Evolutionary conservation across 2,329 filamentous ascomycete species (phyloP).

Genomic region (Chlorencoelia australis): DNA sequence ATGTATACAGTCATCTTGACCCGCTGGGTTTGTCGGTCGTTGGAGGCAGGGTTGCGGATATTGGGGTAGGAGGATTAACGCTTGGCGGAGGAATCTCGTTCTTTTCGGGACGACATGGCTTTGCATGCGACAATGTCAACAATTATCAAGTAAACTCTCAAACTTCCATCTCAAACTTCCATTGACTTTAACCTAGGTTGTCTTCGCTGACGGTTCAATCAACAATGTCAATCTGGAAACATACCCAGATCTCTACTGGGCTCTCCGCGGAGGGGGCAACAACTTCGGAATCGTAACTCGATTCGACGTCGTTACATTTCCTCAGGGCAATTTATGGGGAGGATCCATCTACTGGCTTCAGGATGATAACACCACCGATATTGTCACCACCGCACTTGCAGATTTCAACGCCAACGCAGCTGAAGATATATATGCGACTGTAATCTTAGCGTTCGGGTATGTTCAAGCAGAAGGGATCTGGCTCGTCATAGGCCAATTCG

Average conservation of each 20-base stretch:
- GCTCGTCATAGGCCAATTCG: neutral
- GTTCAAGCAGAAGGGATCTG: neutral
- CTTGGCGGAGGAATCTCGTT: slow-evolving; percentile 18
- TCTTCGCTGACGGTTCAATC: slow-evolving; percentile 40
- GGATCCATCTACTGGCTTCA: slow-evolving; percentile 4
- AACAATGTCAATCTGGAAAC: slow-evolving; percentile 29
- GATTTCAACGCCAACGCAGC: slow-evolving; percentile 1
- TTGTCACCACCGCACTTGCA: neutral
- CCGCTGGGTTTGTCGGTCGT: slow-evolving; percentile 25
- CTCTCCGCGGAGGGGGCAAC: slow-evolving; percentile 39
- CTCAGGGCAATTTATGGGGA: slow-evolving; percentile 11
- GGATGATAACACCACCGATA: neutral
- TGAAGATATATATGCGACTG: slow-evolving; percentile 2
- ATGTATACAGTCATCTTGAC: slow-evolving; percentile 18
- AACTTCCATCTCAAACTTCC: neutral
- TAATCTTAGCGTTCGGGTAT: slow-evolving; percentile 2
- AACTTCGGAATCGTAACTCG: slow-evolving; percentile 33
- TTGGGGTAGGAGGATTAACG: slow-evolving; percentile 17
- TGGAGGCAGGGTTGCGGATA: slow-evolving; percentile 28
- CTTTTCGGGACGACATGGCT: slow-evolving; percentile 13
- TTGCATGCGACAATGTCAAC: slow-evolving; percentile 13
- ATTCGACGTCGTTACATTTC: slow-evolving; percentile 34
- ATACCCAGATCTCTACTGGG: slow-evolving; percentile 38
- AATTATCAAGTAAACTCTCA: slow-evolving; percentile 8
- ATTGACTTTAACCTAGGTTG: slow-evolving; percentile 21